Conservation (phyloP, 805 yeast genomes). For the Wickerhamiella alocasiicola region DNA sequence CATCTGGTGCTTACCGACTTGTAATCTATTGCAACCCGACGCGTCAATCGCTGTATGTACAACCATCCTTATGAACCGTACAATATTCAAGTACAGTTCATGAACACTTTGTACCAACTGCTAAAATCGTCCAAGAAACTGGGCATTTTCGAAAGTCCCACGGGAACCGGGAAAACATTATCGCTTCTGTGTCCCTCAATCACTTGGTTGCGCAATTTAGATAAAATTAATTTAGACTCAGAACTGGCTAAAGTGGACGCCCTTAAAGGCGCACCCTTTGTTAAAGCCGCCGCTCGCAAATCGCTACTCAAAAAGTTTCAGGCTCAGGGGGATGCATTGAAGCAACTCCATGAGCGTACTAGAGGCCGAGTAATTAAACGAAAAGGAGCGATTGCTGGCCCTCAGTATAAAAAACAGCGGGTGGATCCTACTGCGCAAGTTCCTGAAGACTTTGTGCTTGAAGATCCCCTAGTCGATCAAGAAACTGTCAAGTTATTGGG, state of each 20-base stretch:
- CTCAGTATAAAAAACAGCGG: background rate
- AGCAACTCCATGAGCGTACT: constrained; percentile 5
- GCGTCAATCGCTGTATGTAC: no score
- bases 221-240: constrained; percentile 14
- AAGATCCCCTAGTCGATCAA: constrained; percentile 12
- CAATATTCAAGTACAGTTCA: constrained; percentile 59
- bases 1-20: no score
- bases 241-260: constrained; percentile 24
- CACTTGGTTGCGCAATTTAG: constrained; percentile 58
- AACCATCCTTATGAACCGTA: constrained; percentile 78
- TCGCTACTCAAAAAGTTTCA: constrained; percentile 17
- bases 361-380: constrained; percentile 1
- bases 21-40: no score
- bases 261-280: constrained; percentile 64
- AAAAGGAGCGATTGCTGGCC: no score
- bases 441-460: constrained; percentile 11
- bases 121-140: constrained; percentile 41
- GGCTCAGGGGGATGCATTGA: constrained; percentile 16
- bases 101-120: constrained; percentile 60
- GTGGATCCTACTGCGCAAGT: background rate
- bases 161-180: constrained; percentile 85
- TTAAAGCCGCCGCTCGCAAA: constrained; percentile 31
- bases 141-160: constrained; percentile 83
- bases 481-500: constrained; percentile 8
- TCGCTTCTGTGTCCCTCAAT: constrained; percentile 75